A percentile compares a stretch with the other conserved stretches of the same genome.
Conservation (phyloP, 345 rosid genomes). For the Salix suchowensis region DNA sequence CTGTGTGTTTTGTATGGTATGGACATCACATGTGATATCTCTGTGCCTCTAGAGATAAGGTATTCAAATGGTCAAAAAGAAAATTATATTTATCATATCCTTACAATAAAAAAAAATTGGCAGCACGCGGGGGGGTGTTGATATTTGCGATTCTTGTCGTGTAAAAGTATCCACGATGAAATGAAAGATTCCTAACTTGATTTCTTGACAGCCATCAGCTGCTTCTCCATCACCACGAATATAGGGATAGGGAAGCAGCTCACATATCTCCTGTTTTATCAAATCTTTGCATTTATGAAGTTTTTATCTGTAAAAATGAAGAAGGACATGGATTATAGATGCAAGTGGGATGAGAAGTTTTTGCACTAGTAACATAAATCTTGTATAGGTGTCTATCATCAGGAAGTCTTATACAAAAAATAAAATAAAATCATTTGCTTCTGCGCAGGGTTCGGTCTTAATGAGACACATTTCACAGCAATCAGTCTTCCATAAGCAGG, state of each 20-base stretch:
- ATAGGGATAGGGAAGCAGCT: neutral
- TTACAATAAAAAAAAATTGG: no score
- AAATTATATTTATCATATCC: no score
- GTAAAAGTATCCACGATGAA: neutral
- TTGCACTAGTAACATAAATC: no score
- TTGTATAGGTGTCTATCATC: no score
- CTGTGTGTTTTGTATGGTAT: neutral
- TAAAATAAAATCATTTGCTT: neutral
- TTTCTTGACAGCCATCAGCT: neutral
- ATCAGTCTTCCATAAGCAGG: slow-evolving; percentile 29
- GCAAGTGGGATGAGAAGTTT: no score
- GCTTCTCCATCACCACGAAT: neutral
- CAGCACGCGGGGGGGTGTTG: neutral
- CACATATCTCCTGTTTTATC: neutral
- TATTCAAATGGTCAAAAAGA: no score
- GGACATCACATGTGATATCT: neutral
- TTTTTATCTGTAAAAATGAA: no score
- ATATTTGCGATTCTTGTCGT: neutral
- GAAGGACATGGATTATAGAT: no score
- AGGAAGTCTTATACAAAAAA: no score
- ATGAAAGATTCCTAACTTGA: neutral
- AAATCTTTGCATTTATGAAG: neutral
- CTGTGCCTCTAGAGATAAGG: neutral
- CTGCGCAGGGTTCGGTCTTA: slow-evolving; percentile 47
- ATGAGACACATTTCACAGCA: slow-evolving; percentile 25